These are phyloP conservation scores for Gleditsia sinensis DNA, from an alignment of 306 rosid species.

Conservation along the genomic window DNA sequence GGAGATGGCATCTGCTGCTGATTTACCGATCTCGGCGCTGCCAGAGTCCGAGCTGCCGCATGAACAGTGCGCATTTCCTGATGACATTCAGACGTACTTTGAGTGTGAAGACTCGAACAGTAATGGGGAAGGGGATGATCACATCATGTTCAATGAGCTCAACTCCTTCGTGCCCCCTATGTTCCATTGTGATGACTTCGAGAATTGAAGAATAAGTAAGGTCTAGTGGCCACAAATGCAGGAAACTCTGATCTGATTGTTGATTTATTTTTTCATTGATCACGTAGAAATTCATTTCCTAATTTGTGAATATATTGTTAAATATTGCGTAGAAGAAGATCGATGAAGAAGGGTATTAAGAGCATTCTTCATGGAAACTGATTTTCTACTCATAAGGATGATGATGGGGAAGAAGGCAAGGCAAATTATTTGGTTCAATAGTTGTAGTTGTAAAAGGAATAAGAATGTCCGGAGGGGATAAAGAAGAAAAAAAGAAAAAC, in stretches of 20 bases:
- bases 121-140: slow-evolving; percentile 55
- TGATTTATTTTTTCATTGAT: slow-evolving; percentile 3
- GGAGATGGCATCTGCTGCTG: slow-evolving; percentile 53
- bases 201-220: background rate
- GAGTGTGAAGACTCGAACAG: slow-evolving; percentile 58
- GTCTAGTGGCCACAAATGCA: no score
- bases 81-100: slow-evolving; percentile 84
- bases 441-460: background rate
- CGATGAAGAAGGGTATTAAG: background rate
- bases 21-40: slow-evolving; percentile 26
- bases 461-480: background rate
- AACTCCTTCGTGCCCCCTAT: slow-evolving; percentile 55
- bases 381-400: background rate
- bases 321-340: background rate
- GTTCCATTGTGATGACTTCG: slow-evolving; percentile 60
- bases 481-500: background rate
- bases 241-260: background rate
- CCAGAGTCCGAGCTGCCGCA: slow-evolving; percentile 42
- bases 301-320: slow-evolving; percentile 29
- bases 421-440: slow-evolving; percentile 19
- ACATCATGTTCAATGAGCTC: slow-evolving; percentile 58
- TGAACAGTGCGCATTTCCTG: slow-evolving; percentile 54
- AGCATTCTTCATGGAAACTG: background rate
- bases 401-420: background rate
- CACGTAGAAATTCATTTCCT: slow-evolving; percentile 6